A percentile compares a stretch with the other conserved stretches of the same genome.
Conservation (phyloP, 2,329 filamentous ascomycete genomes). For the Aspergillus neoniger region DNA sequence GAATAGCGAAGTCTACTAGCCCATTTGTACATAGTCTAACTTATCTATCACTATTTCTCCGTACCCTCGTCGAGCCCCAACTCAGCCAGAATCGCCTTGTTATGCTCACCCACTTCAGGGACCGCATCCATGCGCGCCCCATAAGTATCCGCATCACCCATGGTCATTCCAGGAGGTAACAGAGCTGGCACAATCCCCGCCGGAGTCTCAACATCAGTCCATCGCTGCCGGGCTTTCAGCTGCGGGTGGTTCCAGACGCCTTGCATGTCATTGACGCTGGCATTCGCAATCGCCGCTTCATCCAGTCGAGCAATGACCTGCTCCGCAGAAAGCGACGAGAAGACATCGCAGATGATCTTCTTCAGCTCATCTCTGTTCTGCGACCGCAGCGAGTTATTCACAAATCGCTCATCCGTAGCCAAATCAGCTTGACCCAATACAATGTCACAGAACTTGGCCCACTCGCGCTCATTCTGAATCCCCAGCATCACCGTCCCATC, state of each 20-base stretch:
- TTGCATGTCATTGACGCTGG: conserved; percentile 58
- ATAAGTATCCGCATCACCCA: conserved; percentile 24
- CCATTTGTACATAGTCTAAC: background rate
- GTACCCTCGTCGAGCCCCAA: conserved; percentile 36
- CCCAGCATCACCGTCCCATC: conserved; percentile 57
- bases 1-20: too few relatives aligned
- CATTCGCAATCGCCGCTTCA: conserved; percentile 55
- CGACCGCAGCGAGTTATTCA: conserved; percentile 49
- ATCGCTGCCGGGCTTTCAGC: conserved; percentile 52
- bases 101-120: conserved; percentile 55
- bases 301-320: conserved; percentile 50
- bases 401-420: conserved; percentile 51
- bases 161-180: conserved; percentile 51
- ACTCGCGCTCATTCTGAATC: conserved; percentile 61
- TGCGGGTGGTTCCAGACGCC: conserved; percentile 59
- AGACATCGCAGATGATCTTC: conserved; percentile 48
- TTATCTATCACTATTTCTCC: background rate
- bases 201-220: conserved; percentile 54
- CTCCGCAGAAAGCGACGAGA: conserved; percentile 42
- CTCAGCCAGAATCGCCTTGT: conserved; percentile 49
- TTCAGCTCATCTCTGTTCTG: conserved; percentile 52
- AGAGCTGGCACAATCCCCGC: conserved; percentile 51
- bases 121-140: conserved; percentile 41
- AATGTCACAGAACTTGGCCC: conserved; percentile 51
- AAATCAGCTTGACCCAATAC: conserved; percentile 50